Evolutionary conservation across 768 basidiomycete species (phyloP), one percentile per base, ranked within the genome.

Genomic region (Psilocybe azurescens): DNA sequence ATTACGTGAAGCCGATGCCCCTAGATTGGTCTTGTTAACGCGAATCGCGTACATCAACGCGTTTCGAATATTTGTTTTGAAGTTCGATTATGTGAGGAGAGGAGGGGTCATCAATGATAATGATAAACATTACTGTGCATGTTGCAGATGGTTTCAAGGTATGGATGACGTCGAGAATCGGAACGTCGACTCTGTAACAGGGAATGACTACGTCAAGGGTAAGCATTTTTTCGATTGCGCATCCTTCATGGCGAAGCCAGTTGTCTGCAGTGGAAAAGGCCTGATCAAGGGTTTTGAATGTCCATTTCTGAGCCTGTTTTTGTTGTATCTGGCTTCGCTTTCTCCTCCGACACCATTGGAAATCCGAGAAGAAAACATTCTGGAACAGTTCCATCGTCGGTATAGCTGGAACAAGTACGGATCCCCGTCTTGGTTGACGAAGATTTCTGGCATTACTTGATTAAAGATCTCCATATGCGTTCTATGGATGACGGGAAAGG

Each of bases 341-440:
- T 77, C 77, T 0, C 86, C 86, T 0, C 85, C 86, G 16, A 85
- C 64, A 2, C 65, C 66, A 62, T 85, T 87, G 8, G 70, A 71
- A 47, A 87, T 71, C 20, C 81, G 70, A 1, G 73, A 73, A 1
- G 70, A 14, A 18, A 86, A 71, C 83, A 86, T 84, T 8, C 29
- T 65, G 0, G 83, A 81, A 52, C 81, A 81, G 8, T 77, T 80
- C 78, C 82, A 88, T 5, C 83, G 80, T 10, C 86, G 80, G 66
- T 88, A 88, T 3, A 88, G 77, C 69, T 87, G 87, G 69, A 77
- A 88, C 1, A 88, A 67, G 70, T 79, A 88, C 0, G 84, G 83
- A 55, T 86, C 83, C 0, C 84, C 85, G 52, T 87, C 86, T 67
- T 88, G 86, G 62, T 87, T 86, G 47, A 85, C 69, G 68, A 87